These are phyloP conservation scores for Yarrowia keelungensis DNA, from an alignment of 805 yeast genomes.

Conservation along the genomic window DNA sequence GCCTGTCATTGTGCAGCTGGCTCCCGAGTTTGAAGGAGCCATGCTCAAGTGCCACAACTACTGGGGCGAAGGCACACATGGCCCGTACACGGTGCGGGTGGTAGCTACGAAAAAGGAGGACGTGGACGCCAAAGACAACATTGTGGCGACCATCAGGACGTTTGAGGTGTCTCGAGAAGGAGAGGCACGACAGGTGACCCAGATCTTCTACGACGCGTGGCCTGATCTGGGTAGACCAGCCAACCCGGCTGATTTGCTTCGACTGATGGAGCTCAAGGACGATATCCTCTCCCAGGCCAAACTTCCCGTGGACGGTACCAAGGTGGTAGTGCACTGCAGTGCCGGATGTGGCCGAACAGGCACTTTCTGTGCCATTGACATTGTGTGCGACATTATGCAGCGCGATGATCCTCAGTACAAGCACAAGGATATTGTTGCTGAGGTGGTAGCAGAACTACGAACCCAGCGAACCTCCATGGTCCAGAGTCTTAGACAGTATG, in stretches of 20 bases:
- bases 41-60: slow-evolving; percentile 84
- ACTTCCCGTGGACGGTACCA: slow-evolving; percentile 50
- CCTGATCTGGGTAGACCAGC: slow-evolving; percentile 79
- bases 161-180: slow-evolving; percentile 13
- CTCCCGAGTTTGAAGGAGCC: slow-evolving; percentile 81
- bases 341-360: slow-evolving; percentile 99
- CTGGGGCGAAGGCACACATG: slow-evolving; percentile 58
- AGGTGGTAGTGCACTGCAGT: slow-evolving; percentile 81
- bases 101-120: slow-evolving; percentile 1
- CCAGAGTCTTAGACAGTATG: slow-evolving; percentile 76
- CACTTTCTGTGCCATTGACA: slow-evolving; percentile 63
- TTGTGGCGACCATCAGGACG: slow-evolving; percentile 18
- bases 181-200: slow-evolving; percentile 60
- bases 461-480: slow-evolving; percentile 84
- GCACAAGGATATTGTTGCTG: slow-evolving; percentile 61
- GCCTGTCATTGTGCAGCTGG: slow-evolving; percentile 75
- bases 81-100: background rate
- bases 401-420: slow-evolving; percentile 5
- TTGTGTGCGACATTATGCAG: slow-evolving; percentile 47
- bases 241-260: slow-evolving; percentile 67
- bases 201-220: slow-evolving; percentile 83
- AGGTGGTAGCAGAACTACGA: slow-evolving; percentile 70
- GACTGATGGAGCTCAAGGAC: slow-evolving; percentile 56
- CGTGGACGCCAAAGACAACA: slow-evolving; percentile 23
- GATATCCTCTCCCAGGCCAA: slow-evolving; percentile 5